These are phyloP conservation scores for Xylariaceae sp. DNA, from an alignment of 2,329 filamentous ascomycete genomes.

Conservation along the genomic window DNA sequence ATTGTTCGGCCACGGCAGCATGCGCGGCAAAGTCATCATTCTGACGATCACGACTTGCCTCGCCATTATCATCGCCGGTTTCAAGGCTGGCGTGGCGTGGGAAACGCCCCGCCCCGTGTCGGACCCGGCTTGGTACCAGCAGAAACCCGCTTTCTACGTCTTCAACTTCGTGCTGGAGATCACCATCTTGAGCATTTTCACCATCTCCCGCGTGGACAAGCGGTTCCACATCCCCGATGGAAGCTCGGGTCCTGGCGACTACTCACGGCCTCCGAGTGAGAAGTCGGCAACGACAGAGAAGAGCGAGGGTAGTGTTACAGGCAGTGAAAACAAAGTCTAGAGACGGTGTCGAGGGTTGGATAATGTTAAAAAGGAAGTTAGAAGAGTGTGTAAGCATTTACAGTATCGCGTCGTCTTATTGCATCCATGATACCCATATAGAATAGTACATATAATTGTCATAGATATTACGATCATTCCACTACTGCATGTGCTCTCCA, in stretches of 20 bases:
- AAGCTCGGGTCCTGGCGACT: constrained; percentile 23
- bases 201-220: constrained; percentile 22
- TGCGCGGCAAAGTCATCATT: constrained; percentile 28
- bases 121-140: constrained; percentile 29
- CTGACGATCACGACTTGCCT: constrained; percentile 20
- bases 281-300: constrained; percentile 7
- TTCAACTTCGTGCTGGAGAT: constrained; percentile 34
- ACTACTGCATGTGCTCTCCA: too few relatives aligned
- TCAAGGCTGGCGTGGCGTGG: constrained; percentile 26
- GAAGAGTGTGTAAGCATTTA: too few relatives aligned
- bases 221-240: constrained; percentile 27
- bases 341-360: too few relatives aligned
- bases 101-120: constrained; percentile 20
- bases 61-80: constrained; percentile 24
- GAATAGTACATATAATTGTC: too few relatives aligned
- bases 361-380: too few relatives aligned
- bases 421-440: too few relatives aligned
- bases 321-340: too few relatives aligned
- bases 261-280: constrained; percentile 15
- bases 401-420: too few relatives aligned
- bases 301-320: constrained; percentile 6
- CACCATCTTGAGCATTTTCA: constrained; percentile 20
- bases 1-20: constrained; percentile 30
- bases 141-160: constrained; percentile 33
- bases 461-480: too few relatives aligned